Evolutionary conservation across 805 yeast genomes (phyloP), one percentile per base, ranked within the genome.

Genomic region (Schizosaccharomyces octosporus): DNA sequence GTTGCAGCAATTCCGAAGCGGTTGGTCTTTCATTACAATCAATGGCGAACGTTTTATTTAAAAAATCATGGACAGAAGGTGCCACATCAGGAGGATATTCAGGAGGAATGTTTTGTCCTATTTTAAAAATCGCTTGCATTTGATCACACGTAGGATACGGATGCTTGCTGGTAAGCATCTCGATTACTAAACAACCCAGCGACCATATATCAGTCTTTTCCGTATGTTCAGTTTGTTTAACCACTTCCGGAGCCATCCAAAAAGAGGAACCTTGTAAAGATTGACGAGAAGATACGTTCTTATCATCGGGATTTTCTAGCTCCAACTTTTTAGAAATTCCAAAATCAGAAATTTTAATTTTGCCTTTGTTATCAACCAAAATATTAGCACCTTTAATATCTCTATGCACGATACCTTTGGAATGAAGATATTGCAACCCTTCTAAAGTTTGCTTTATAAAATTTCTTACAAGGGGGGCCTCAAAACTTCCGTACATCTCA

Each of bases 241-340:
- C 97, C 7, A 93, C 97, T 70, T 93, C 98, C 0, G 98, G 98
- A 0, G 98, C 97, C 98, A 93, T 93, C 97, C 98, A 93, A 69
- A 84, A 93, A 0, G 90, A 88, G 0, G 95, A 87, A 0, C 98
- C 98, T 71, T 90, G 97, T 61, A 87, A 73, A 0, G 95, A 87
- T 1, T 86, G 89, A 55, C 97, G 78, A 65, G 79, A 80, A 55
- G 72, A 71, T 15, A 9, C 19, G 9, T 4, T 17, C 19, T 57
- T 21, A n/a, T n/a, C 27, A 67, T 70, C 70, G 70, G 66, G 73
- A 72, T 72, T 75, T 73, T 67, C 73, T 42, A 85, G 81, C 48
- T 85, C 83, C 6, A 82, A 72, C 63, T 81, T 81, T 63, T 80
- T 80, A 24, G 93, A 84, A 48, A 87, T 84, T 42, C 95, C 95